A percentile compares a stretch with the other conserved stretches of the same genome.
Evolutionary conservation across 352 stramenopile species (phyloP).

Genomic region (Phytophthora nicotianae): DNA sequence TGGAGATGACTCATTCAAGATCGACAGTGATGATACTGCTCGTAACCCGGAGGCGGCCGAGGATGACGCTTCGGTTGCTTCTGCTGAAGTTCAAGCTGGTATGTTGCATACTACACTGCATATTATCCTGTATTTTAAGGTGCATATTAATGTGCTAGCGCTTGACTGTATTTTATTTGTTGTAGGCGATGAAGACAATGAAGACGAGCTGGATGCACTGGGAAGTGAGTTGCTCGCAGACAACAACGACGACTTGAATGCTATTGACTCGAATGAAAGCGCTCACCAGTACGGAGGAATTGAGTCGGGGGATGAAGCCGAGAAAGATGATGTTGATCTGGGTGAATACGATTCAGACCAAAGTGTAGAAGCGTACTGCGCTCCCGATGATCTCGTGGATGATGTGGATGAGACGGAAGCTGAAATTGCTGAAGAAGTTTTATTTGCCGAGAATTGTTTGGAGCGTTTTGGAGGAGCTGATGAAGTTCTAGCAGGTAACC

Average conservation of each 20-base stretch:
- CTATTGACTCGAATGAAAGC: not conserved
- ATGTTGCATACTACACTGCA: conserved; percentile 6
- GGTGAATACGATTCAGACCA: not conserved
- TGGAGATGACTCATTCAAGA: too few relatives aligned
- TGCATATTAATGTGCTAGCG: not conserved
- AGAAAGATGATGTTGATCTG: not conserved
- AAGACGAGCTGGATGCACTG: not conserved
- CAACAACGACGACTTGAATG: conserved; percentile 19
- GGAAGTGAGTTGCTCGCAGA: conserved; percentile 2
- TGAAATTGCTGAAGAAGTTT: too few relatives aligned
- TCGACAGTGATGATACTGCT: not conserved
- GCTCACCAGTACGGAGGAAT: not conserved
- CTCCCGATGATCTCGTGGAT: not conserved
- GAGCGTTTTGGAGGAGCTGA: not conserved
- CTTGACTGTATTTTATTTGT: not conserved
- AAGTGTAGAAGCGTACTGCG: not conserved
- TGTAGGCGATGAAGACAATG: not conserved
- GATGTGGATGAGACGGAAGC: conserved; percentile 13
- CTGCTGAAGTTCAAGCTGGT: too few relatives aligned
- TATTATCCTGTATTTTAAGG: not conserved
- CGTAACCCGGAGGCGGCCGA: too few relatives aligned
- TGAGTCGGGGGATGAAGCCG: conserved; percentile 1
- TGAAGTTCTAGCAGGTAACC: conserved; percentile 19
- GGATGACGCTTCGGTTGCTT: too few relatives aligned
- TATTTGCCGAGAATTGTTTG: not conserved